phyloP scores from a whole-genome alignment of 768 basidiomycete species.

The Aureoboletus auriporus region DNA sequence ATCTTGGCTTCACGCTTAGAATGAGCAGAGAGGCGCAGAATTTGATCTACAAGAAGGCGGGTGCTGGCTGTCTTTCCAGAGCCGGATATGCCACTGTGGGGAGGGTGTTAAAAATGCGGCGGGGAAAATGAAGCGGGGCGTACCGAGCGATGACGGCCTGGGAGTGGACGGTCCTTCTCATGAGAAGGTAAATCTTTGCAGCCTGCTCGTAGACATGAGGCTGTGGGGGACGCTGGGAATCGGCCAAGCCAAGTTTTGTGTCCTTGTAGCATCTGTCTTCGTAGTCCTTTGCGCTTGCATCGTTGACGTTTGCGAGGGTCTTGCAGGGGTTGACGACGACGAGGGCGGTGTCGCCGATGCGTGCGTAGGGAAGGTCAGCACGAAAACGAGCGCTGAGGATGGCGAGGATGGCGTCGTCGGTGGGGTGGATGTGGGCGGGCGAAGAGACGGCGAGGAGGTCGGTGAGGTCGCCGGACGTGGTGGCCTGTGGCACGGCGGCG shows the following conservation, averaged over 20 bases:
- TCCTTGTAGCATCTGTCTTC: constrained; percentile 53
- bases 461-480: constrained; percentile 44
- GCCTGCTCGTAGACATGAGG: constrained; percentile 65
- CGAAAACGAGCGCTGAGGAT: constrained; percentile 57
- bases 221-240: constrained; percentile 39
- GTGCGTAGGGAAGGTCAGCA: constrained; percentile 53
- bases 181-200: constrained; percentile 53
- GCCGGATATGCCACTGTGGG: constrained; percentile 55
- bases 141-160: constrained; percentile 58
- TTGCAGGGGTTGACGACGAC: constrained; percentile 61
- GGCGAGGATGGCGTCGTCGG: constrained; percentile 53
- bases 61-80: constrained; percentile 56
- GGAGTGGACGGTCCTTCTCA: constrained; percentile 49
- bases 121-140: constrained; percentile 7
- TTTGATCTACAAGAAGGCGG: constrained; percentile 51
- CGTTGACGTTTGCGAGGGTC: constrained; percentile 52
- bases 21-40: constrained; percentile 57
- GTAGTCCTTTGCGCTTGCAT: constrained; percentile 55
- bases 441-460: constrained; percentile 40
- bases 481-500: constrained; percentile 32
- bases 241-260: constrained; percentile 38
- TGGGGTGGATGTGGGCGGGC: constrained; percentile 44
- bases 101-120: constrained; percentile 10
- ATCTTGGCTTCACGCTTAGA: constrained; percentile 51
- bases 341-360: constrained; percentile 45